A percentile compares a stretch with the other conserved stretches of the same genome.
phyloP scores from a whole-genome alignment of 306 rosid genomes.

The Inga leiocalycina region DNA sequence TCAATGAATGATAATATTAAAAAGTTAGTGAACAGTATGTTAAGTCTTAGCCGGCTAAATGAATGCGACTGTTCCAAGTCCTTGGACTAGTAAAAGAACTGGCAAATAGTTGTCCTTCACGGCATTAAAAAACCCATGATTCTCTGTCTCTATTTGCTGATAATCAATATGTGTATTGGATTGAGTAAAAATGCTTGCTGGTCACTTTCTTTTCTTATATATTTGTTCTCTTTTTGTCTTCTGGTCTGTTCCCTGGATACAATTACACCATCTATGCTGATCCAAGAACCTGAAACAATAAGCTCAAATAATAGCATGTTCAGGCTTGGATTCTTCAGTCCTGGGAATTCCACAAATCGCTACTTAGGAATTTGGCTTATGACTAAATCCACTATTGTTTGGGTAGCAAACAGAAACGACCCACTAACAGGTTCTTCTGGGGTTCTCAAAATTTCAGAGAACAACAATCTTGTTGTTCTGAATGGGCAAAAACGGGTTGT shows the following conservation, averaged over 20 bases:
- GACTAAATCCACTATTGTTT: not conserved
- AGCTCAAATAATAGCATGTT: not conserved
- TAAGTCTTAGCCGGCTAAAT: too few species aligned
- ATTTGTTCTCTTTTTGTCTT: too few species aligned
- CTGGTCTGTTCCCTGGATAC: not conserved
- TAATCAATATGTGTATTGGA: too few species aligned
- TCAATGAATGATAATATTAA: too few species aligned
- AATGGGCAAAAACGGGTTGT: constrained; percentile 28
- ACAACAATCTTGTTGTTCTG: not conserved
- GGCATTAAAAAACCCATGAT: too few species aligned
- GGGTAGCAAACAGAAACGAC: not conserved
- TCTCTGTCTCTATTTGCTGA: too few species aligned
- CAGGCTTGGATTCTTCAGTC: not conserved
- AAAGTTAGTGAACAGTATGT: too few species aligned
- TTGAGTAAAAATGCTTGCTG: too few species aligned
- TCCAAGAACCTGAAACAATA: not conserved
- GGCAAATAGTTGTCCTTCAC: too few species aligned
- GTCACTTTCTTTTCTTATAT: too few species aligned
- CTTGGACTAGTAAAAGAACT: too few species aligned
- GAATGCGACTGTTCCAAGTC: too few species aligned
- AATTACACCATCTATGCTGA: not conserved
- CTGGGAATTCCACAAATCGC: not conserved
- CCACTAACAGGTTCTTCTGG: not conserved
- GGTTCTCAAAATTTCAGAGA: not conserved
- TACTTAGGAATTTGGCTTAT: constrained; percentile 22